Percentiles rank a stretch among this genome's conserved stretches.
Evolutionary conservation across 2,329 filamentous ascomycete genomes (phyloP).

Genomic region (Alternaria sp.): DNA sequence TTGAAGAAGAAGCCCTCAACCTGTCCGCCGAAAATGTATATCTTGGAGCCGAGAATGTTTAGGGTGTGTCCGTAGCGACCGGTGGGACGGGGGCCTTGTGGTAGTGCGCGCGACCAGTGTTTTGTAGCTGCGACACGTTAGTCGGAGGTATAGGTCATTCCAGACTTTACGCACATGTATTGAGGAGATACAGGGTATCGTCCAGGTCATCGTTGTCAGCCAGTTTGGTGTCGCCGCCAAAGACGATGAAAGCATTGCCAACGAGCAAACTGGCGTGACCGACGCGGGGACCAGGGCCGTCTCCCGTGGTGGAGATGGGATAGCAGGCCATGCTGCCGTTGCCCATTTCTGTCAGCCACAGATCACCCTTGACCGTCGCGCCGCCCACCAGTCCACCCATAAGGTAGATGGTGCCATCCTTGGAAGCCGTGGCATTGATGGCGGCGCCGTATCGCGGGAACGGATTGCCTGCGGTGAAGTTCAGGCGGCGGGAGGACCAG

Average conservation of each 20-base stretch:
- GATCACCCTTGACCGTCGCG: slow-evolving; percentile 91
- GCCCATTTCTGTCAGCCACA: slow-evolving; percentile 96
- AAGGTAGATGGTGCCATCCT: slow-evolving; percentile 95
- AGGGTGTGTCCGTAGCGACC: slow-evolving; percentile 95
- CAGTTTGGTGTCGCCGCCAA: slow-evolving; percentile 97
- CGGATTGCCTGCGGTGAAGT: slow-evolving; percentile 85
- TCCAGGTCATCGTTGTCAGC: slow-evolving; percentile 91
- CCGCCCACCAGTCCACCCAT: slow-evolving; percentile 98
- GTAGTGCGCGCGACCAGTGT: slow-evolving; percentile 95
- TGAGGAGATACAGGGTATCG: slow-evolving; percentile 93
- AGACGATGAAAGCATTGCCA: slow-evolving; percentile 98
- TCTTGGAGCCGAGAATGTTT: slow-evolving; percentile 95
- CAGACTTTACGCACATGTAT: slow-evolving; percentile 78
- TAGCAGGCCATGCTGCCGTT: slow-evolving; percentile 84
- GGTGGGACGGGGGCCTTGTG: slow-evolving; percentile 81
- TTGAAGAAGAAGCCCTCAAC: slow-evolving; percentile 99
- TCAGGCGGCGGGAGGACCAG: slow-evolving; percentile 90
- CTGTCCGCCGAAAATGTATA: slow-evolving; percentile 96
- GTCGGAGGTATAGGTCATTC: not conserved
- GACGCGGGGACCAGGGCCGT: slow-evolving; percentile 92
- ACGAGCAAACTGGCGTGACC: slow-evolving; percentile 93
- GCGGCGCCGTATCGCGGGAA: slow-evolving; percentile 97
- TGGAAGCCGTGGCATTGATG: slow-evolving; percentile 89
- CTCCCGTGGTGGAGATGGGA: slow-evolving; percentile 86
- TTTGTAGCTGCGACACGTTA: slow-evolving; percentile 74